These are phyloP conservation scores for Postia placenta DNA, from an alignment of 768 basidiomycete species.

Conservation along the genomic window DNA sequence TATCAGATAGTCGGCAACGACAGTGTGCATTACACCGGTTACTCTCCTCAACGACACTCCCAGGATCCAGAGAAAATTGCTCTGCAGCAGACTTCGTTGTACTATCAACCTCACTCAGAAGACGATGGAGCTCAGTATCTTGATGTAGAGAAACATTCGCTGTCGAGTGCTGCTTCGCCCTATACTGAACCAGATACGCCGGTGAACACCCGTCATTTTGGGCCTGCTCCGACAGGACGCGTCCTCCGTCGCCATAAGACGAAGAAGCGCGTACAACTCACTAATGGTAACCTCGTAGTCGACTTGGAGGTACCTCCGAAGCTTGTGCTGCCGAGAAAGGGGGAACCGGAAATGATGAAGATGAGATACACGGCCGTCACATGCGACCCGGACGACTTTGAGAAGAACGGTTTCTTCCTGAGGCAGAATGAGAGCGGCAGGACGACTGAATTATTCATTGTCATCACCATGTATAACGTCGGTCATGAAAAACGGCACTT, in stretches of 20 bases:
- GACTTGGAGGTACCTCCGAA: slow-evolving; percentile 81
- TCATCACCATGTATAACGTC: slow-evolving; percentile 97
- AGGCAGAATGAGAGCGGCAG: slow-evolving; percentile 77
- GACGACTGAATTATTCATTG: slow-evolving; percentile 87
- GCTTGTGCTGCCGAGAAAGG: slow-evolving; percentile 66
- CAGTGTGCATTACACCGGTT: slow-evolving; percentile 47
- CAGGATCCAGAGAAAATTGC: slow-evolving; percentile 19
- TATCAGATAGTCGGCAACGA: slow-evolving; percentile 54
- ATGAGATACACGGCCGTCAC: slow-evolving; percentile 86
- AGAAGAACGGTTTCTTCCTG: slow-evolving; percentile 75
- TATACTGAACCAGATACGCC: slow-evolving; percentile 28
- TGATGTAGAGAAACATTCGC: slow-evolving; percentile 15
- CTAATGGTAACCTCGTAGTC: slow-evolving; percentile 84
- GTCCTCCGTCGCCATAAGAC: slow-evolving; percentile 63
- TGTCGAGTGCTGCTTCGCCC: slow-evolving; percentile 7
- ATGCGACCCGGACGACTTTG: slow-evolving; percentile 91
- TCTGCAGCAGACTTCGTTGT: slow-evolving; percentile 15
- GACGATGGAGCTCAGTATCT: background rate
- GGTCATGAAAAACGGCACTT: slow-evolving; percentile 24
- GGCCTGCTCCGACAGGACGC: slow-evolving; percentile 81
- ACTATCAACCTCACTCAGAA: slow-evolving; percentile 4
- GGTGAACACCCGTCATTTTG: slow-evolving; percentile 74
- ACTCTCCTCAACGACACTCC: slow-evolving; percentile 8
- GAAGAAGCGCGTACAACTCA: slow-evolving; percentile 78
- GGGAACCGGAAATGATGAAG: slow-evolving; percentile 67